Evolutionary conservation across 768 basidiomycete species (phyloP).

Genomic region (Boletus eberwhitei): DNA sequence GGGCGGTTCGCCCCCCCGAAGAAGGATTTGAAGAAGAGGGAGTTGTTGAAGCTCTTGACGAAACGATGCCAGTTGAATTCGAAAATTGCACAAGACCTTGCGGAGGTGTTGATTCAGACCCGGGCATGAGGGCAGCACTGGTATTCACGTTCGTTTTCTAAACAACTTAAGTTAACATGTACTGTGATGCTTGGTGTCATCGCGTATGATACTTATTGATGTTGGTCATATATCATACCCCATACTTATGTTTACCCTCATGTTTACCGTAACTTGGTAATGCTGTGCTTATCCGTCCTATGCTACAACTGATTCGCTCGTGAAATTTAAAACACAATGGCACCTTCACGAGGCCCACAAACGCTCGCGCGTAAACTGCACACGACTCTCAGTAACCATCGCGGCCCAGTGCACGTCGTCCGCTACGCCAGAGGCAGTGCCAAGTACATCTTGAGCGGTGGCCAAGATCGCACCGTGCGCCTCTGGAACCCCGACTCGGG

Average conservation of each 20-base stretch:
- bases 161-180: not conserved
- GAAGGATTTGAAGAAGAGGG: slow-evolving; percentile 16
- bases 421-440: slow-evolving; percentile 86
- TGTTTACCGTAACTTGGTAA: not conserved
- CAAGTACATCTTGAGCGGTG: slow-evolving; percentile 90
- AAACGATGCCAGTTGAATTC: slow-evolving; percentile 25
- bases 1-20: slow-evolving; percentile 13
- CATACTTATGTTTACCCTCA: not conserved
- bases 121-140: not conserved
- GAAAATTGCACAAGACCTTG: slow-evolving; percentile 17
- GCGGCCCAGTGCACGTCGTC: slow-evolving; percentile 88
- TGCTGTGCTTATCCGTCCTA: not conserved
- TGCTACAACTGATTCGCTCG: not conserved
- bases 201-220: not conserved
- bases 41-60: slow-evolving; percentile 15
- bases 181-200: not conserved
- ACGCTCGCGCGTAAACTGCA: slow-evolving; percentile 60
- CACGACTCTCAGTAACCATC: slow-evolving; percentile 60
- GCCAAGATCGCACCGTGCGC: slow-evolving; percentile 83
- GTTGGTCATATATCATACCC: too few species aligned
- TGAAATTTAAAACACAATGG: slow-evolving; percentile 40
- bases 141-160: not conserved
- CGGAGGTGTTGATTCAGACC: slow-evolving; percentile 4
- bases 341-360: slow-evolving; percentile 50
- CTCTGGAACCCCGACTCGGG: slow-evolving; percentile 90